Conservation (phyloP, 345 rosid genomes). For the Gossypium stocksii region DNA sequence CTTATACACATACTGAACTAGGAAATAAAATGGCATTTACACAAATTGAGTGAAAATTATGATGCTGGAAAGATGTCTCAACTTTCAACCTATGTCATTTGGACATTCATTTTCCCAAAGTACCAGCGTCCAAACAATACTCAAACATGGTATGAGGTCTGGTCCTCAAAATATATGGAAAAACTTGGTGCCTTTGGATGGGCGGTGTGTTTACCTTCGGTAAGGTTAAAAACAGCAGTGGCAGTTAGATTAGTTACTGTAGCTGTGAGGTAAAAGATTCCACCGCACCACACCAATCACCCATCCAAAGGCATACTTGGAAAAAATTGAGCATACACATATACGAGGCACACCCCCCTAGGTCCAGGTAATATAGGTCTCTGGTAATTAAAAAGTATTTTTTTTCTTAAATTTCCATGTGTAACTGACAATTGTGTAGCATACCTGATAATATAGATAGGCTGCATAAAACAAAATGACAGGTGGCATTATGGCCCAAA, state of each 20-base stretch:
- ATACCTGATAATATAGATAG: slow-evolving; percentile 91
- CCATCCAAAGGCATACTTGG: no score
- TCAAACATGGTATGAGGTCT: background rate
- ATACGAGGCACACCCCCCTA: background rate
- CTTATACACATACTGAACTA: background rate
- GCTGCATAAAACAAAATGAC: slow-evolving; percentile 82
- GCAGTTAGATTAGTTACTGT: no score
- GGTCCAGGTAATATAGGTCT: background rate
- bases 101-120: background rate
- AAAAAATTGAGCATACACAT: background rate
- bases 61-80: background rate
- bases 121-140: background rate
- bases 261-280: no score
- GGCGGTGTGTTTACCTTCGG: no score
- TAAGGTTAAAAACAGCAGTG: no score
- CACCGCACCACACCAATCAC: no score
- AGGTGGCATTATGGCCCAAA: slow-evolving; percentile 95
- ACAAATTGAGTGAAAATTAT: background rate
- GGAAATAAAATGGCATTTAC: background rate
- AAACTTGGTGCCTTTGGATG: no score
- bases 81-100: background rate
- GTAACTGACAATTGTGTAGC: background rate
- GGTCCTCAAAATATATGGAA: background rate
- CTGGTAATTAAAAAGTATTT: background rate
- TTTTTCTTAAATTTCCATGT: background rate